phyloP scores from a whole-genome alignment of 2,329 filamentous ascomycete species.

The Teratosphaeriaceae sp. region DNA sequence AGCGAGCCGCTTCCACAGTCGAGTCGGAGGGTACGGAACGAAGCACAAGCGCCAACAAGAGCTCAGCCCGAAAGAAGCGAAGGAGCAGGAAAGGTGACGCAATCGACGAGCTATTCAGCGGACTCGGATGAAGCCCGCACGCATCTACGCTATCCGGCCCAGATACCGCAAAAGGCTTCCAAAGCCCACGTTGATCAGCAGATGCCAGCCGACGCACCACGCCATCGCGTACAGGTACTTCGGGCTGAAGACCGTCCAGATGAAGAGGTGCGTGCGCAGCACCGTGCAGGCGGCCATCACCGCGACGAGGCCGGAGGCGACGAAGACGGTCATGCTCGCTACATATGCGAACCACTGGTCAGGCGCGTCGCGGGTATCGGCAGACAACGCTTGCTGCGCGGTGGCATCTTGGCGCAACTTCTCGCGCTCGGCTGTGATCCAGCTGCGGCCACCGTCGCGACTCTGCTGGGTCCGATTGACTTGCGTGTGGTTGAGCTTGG shows the following conservation, averaged over 20 bases:
- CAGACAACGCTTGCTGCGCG: neutral
- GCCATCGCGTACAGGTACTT: conserved; percentile 91
- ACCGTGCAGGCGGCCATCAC: conserved; percentile 86
- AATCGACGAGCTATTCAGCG: conserved; percentile 67
- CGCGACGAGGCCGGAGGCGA: conserved; percentile 56
- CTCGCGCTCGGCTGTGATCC: conserved; percentile 25
- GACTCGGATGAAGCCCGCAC: conserved; percentile 29
- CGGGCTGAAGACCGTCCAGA: conserved; percentile 98
- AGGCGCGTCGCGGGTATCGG: neutral
- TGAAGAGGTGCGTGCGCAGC: conserved; percentile 83
- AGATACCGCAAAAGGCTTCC: conserved; percentile 46
- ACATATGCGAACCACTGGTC: conserved; percentile 43
- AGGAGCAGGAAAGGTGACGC: conserved; percentile 56
- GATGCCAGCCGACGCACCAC: conserved; percentile 79
- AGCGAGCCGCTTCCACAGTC: neutral
- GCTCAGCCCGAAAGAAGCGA: conserved; percentile 39
- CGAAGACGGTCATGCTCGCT: conserved; percentile 63
- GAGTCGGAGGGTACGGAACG: neutral
- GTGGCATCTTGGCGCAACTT: conserved; percentile 19
- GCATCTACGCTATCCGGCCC: conserved; percentile 9
- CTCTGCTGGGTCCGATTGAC: conserved; percentile 12
- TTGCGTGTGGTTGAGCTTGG: conserved; percentile 30
- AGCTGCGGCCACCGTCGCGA: conserved; percentile 9
- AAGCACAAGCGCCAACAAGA: neutral
- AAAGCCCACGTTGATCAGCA: conserved; percentile 60